These are phyloP conservation scores for Yamadazyma taylorii DNA, from an alignment of 1,139 yeast genomes.

Conservation along the genomic window DNA sequence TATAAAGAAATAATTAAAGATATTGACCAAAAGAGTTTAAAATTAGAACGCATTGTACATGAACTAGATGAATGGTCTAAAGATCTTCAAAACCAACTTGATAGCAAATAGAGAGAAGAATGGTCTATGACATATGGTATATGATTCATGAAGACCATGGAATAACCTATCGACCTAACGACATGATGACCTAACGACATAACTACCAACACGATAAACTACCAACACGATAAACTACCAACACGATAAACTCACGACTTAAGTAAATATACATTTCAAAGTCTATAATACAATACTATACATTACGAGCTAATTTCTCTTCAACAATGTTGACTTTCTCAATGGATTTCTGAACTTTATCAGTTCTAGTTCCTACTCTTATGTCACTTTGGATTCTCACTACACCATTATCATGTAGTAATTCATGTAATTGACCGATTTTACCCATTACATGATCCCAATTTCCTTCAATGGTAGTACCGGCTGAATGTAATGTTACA, in stretches of 20 bases:
- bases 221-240: too few species aligned
- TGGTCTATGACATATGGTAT: too few species aligned
- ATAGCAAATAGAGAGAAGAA: too few species aligned
- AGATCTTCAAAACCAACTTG: background rate
- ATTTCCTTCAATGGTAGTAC: constrained; percentile 90
- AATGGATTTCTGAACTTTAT: constrained; percentile 62
- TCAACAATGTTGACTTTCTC: constrained; percentile 67
- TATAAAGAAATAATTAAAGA: constrained; percentile 32
- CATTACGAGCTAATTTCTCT: constrained; percentile 38
- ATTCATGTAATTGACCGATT: constrained; percentile 77
- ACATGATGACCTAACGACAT: too few species aligned
- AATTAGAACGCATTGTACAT: constrained; percentile 44
- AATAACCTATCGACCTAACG: too few species aligned
- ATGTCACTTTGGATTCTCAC: constrained; percentile 82
- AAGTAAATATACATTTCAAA: background rate
- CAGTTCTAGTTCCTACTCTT: constrained; percentile 79
- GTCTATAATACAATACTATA: constrained; percentile 15
- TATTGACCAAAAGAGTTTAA: constrained; percentile 47
- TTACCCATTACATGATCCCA: constrained; percentile 83
- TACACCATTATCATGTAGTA: constrained; percentile 66
- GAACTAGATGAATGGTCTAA: constrained; percentile 58
- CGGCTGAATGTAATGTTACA: constrained; percentile 81
- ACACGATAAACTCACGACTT: background rate
- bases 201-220: too few species aligned
- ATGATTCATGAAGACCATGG: too few species aligned